Evolutionary conservation across 768 basidiomycete species (phyloP).

Genomic region (Sporobolomyces roseus): DNA sequence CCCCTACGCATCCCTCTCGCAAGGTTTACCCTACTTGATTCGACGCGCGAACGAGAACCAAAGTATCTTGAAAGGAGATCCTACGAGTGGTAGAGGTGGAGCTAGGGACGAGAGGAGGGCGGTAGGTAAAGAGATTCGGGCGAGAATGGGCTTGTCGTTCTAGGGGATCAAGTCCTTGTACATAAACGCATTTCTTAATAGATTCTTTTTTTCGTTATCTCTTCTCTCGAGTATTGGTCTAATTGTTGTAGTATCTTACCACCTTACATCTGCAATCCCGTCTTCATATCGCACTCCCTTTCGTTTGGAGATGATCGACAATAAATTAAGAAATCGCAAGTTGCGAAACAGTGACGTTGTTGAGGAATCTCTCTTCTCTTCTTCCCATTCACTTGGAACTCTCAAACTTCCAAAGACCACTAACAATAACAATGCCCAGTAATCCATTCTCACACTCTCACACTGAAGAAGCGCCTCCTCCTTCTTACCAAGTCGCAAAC

Average conservation of each 20-base stretch:
- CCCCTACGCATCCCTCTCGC: slow-evolving; percentile 44
- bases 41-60: slow-evolving; percentile 43
- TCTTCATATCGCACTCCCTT: no score
- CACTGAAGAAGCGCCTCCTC: slow-evolving; percentile 19
- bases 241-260: neutral
- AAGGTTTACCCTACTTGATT: slow-evolving; percentile 45
- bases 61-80: slow-evolving; percentile 38
- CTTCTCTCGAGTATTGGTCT: neutral
- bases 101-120: slow-evolving; percentile 38
- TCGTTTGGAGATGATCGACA: no score
- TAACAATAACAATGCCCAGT: no score
- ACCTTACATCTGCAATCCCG: no score
- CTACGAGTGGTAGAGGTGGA: slow-evolving; percentile 31
- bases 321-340: no score
- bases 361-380: neutral
- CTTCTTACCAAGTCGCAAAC: slow-evolving; percentile 11
- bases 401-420: neutral
- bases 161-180: neutral
- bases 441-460: neutral
- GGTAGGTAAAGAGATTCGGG: slow-evolving; percentile 40
- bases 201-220: neutral
- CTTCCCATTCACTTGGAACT: neutral
- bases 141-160: slow-evolving; percentile 25
- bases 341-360: no score
- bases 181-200: no score